Evolutionary conservation across 2,329 filamentous ascomycete species (phyloP).

Genomic region (Sordariomycetes sp.): DNA sequence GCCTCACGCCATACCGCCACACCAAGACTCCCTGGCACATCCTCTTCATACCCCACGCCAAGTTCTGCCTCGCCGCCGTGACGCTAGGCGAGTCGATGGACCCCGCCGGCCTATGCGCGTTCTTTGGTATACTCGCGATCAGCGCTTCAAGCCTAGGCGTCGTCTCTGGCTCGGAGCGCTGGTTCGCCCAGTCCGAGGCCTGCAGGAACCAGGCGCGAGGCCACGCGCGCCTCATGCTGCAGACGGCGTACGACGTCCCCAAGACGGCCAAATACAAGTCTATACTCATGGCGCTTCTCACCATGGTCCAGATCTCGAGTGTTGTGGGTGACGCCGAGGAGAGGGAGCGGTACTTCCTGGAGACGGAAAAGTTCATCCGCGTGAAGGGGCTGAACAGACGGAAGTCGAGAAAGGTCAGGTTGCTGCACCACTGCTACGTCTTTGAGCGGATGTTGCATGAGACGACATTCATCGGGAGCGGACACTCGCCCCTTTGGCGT

Average conservation of each 20-base stretch:
- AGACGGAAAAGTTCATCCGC: conserved; percentile 24
- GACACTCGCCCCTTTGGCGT: conserved; percentile 7
- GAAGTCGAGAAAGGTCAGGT: conserved; percentile 24
- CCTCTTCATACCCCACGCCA: conserved; percentile 21
- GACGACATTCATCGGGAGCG: conserved; percentile 14
- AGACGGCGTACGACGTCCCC: conserved; percentile 15
- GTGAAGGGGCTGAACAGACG: conserved; percentile 18
- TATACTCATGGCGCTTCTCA: conserved; percentile 23
- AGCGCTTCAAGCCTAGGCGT: conserved; percentile 21
- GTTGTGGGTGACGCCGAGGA: conserved; percentile 18
- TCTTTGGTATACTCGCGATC: conserved; percentile 20
- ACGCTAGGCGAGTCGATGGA: conserved; percentile 18
- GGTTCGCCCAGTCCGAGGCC: conserved; percentile 14
- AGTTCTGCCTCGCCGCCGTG: conserved; percentile 19
- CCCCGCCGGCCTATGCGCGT: conserved; percentile 18
- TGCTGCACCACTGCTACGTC: conserved; percentile 26
- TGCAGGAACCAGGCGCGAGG: conserved; percentile 16
- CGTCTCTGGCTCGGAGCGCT: conserved; percentile 13
- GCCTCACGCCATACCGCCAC: conserved; percentile 20
- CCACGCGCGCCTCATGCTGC: conserved; percentile 15
- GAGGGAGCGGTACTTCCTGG: conserved; percentile 21
- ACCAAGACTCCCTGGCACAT: conserved; percentile 25
- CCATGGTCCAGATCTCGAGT: conserved; percentile 20
- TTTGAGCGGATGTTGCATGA: conserved; percentile 24
- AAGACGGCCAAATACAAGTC: conserved; percentile 25